Base-by-base conservation (phyloP, 2,329 filamentous ascomycete genomes). In the Tothia fuscella region DNA sequence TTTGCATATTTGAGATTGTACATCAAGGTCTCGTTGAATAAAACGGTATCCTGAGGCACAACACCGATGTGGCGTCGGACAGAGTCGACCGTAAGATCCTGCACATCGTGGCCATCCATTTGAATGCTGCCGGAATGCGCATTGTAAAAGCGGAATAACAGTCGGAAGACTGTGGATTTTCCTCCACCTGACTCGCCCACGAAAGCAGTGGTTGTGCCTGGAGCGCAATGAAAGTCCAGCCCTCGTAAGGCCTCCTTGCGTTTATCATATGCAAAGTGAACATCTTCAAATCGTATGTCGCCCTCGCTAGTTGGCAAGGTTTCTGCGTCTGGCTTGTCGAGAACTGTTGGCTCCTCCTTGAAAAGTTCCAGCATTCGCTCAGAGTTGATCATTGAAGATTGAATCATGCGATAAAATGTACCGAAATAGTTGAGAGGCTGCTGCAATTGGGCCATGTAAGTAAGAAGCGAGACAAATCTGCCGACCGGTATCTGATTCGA, bases 101-200 rank as follows among this genome's bases (percentile, higher is more conserved):
- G 78, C 37, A 95, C 83, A 56, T 95, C 78, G 46, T 79, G 74
- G 6, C 82, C 86, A 56, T 96, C 91, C 42, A 98, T 69, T 54
- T 81, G 75, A 44, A 96, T 93, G 53, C 70, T 77, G 26, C 91
- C 91, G 39, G 77, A 73, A 40, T 79, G 71, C 42, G 80, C 76
- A 56, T 95, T 93, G 67, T 96, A 98, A 62, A 95, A 98, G 14
- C 91, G 82, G 70, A 94, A 96, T 58, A 98, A 78, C 37, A 96
- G 74, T 38, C 91, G 82, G 68, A 98, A 95, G 20, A 98, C 75
- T 0, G 91, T 98, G 2, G 89, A 96, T 61, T 98, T 98, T 50
- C 91, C 91, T 45, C 91, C 91, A 34, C 91, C 91, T 24, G 89
- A 96, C 60, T 96, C 89, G 48, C 91, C 91, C 14, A 98, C 91